Base-by-base conservation (phyloP, 176 grass and related monocot genomes). In the Ensete ventricosum region DNA sequence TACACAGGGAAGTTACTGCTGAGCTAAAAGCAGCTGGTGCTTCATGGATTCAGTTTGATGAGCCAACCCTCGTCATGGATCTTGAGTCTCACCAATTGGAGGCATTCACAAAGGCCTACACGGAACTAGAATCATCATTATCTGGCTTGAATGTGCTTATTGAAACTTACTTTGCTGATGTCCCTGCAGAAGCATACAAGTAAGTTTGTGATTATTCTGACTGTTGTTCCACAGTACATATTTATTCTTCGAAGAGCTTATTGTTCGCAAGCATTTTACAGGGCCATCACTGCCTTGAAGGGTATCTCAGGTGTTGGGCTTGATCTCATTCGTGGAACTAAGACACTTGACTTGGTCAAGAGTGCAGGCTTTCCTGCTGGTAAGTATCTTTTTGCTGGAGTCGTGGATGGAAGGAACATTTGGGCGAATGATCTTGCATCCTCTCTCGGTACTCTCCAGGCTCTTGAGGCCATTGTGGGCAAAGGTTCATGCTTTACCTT, bases 21-120 rank as follows among this genome's bases (percentile, higher is more conserved):
- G 89, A 96, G 76, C 64, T 96, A 57, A 96, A 92, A 83, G 83
- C 87, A 75, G 93, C 93, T 52, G 93, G 93, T 10, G 93, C 87
- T 82, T 82, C 85, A 58, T 96, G 93, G 93, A 92, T 96, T 75
- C 93, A 96, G 80, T 88, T 96, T 78, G 93, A 96, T 79, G 93
- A 96, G 62, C 93, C 93, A 64, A 92, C 89, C 5, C 89, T 96
- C 77, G 89, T 96, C 34, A 81, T 82, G 14, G 93, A 96, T 55
- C 93, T 96, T 8, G 87, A 96, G 69, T 76, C 93, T 19, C 57
- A 86, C n/a, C 79, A 92, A 52, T 79, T 96, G 81, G 76, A 79
- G 21, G 93, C 87, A 54, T 96, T 96, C 78, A 92, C 89, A 54
- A 79, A 69, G 51, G 93, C 93, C 17, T 96, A 96, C 77, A 2